Conservation (phyloP, 2,329 filamentous ascomycete genomes). For the Epichloe bromicola region DNA sequence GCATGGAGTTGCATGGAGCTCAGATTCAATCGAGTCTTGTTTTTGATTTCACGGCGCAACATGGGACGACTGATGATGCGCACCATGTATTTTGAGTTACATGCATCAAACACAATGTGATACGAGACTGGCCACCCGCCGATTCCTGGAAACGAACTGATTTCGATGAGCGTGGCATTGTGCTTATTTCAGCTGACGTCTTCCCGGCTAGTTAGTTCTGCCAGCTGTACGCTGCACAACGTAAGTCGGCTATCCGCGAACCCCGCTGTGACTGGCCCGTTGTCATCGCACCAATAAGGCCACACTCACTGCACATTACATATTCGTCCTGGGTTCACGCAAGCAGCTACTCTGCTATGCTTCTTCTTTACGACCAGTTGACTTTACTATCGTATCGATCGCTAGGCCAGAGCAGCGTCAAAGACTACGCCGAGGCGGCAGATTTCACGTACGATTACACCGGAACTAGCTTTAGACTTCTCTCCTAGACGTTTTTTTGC, state of each 20-base stretch:
- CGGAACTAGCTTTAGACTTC: neutral
- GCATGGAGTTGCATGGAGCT: no score
- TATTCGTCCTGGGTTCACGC: neutral
- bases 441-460: neutral
- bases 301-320: neutral
- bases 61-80: no score
- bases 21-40: no score
- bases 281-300: neutral
- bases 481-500: neutral
- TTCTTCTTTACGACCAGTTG: neutral
- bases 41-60: no score
- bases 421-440: neutral
- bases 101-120: neutral
- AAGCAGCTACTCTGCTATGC: neutral
- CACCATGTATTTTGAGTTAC: no score
- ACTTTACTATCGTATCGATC: neutral
- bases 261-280: slow-evolving; percentile 1
- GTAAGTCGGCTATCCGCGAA: neutral
- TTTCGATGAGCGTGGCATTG: neutral
- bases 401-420: neutral
- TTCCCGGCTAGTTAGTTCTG: no score
- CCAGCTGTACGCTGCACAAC: no score
- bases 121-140: neutral
- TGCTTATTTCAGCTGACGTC: no score
- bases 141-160: no score